These are phyloP conservation scores for Basipetospora chlamydospora DNA, from an alignment of 2,329 filamentous ascomycete genomes.

Conservation along the genomic window DNA sequence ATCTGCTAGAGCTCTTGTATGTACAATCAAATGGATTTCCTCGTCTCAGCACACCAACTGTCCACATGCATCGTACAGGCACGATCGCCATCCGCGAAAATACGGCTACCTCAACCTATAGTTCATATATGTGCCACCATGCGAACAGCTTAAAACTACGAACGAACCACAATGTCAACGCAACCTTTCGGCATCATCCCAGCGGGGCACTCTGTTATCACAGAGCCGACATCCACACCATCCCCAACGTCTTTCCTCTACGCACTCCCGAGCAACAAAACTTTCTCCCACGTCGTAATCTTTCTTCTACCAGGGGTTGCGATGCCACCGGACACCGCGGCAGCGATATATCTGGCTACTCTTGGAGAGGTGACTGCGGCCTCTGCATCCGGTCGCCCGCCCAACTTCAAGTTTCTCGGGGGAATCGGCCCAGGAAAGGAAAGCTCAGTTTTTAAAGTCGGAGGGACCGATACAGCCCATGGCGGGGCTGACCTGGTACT, in stretches of 20 bases:
- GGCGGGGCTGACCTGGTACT: conserved; percentile 45
- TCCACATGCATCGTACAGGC: too few species aligned
- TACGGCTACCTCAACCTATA: too few species aligned
- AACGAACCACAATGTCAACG: conserved; percentile 19
- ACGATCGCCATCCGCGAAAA: too few species aligned
- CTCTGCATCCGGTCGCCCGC: conserved; percentile 23
- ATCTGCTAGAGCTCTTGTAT: too few species aligned
- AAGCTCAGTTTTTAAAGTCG: conserved; percentile 77
- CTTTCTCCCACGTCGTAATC: conserved; percentile 73
- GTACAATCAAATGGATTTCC: too few species aligned
- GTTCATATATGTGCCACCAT: too few species aligned
- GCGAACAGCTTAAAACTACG: not conserved
- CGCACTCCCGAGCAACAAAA: conserved; percentile 27
- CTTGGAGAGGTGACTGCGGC: conserved; percentile 23
- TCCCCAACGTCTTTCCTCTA: conserved; percentile 43
- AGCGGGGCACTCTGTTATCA: conserved; percentile 43
- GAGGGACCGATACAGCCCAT: conserved; percentile 14
- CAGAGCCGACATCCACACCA: conserved; percentile 35
- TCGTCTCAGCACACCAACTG: too few species aligned
- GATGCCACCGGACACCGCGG: conserved; percentile 63
- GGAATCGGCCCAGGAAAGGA: conserved; percentile 83
- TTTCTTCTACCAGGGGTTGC: conserved; percentile 70
- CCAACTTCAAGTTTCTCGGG: conserved; percentile 71
- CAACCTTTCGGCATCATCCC: conserved; percentile 46
- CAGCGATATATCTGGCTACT: conserved; percentile 74